Conservation (phyloP, 169 alveolate species). For the Babesia divergens region DNA sequence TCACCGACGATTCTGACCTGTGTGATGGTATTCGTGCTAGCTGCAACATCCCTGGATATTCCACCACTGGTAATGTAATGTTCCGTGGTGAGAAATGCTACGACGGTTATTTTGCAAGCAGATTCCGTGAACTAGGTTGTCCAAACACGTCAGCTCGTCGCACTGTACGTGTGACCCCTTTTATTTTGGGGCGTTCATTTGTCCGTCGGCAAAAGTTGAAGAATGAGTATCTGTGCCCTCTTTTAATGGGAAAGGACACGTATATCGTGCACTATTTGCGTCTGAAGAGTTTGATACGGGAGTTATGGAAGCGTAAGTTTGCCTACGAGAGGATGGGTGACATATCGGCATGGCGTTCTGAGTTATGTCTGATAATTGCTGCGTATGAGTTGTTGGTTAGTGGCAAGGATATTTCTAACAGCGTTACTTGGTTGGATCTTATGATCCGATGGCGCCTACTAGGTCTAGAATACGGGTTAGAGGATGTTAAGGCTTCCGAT, state of each 20-base stretch:
- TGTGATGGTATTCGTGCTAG: slow-evolving; percentile 66
- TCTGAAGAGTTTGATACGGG: slow-evolving; percentile 24
- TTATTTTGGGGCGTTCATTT: neutral
- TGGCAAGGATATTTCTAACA: neutral
- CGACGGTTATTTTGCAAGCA: slow-evolving; percentile 68
- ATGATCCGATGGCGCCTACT: neutral
- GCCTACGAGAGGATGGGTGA: slow-evolving; percentile 3
- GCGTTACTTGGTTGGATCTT: neutral
- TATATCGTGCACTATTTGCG: slow-evolving; percentile 48
- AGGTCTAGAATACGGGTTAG: neutral
- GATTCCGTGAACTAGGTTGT: slow-evolving; percentile 46
- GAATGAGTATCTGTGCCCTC: slow-evolving; percentile 34
- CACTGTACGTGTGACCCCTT: slow-evolving; percentile 49
- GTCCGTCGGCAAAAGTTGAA: slow-evolving; percentile 5
- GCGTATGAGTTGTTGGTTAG: neutral
- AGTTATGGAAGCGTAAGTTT: slow-evolving; percentile 26
- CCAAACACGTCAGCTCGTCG: slow-evolving; percentile 60
- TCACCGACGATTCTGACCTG: slow-evolving; percentile 58
- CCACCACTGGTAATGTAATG: slow-evolving; percentile 51
- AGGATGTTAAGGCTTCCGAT: too few species aligned
- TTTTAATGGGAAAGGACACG: slow-evolving; percentile 19
- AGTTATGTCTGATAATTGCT: neutral
- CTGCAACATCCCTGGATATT: slow-evolving; percentile 69
- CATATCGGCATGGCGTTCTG: neutral
- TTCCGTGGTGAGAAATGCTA: slow-evolving; percentile 65